A percentile compares a stretch with the other conserved stretches of the same genome.
Evolutionary conservation across 495 filamentous ascomycete species (phyloP).

Genomic region (Beverwykella pulmonaria): DNA sequence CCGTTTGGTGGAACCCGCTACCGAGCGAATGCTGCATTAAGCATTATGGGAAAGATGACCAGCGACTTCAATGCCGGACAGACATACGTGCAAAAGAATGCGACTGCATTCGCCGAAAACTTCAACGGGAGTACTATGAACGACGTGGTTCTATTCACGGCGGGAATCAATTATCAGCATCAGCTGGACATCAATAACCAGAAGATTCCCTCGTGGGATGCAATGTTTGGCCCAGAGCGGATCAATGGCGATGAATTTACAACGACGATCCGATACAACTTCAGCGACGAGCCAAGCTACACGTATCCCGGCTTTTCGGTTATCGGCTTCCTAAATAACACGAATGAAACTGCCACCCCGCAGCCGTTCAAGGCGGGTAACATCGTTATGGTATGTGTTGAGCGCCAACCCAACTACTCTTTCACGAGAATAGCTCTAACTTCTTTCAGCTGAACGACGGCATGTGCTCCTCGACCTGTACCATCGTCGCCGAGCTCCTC

Average conservation of each 20-base stretch:
- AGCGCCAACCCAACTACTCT: neutral
- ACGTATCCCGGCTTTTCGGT: conserved; percentile 29
- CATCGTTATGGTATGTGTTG: conserved; percentile 29
- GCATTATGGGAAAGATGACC: conserved; percentile 20
- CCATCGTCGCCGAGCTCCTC: conserved; percentile 35
- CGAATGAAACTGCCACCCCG: conserved; percentile 25
- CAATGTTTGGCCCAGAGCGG: conserved; percentile 21
- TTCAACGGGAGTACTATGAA: conserved; percentile 13
- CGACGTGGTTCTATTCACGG: conserved; percentile 21
- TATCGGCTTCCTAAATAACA: conserved; percentile 27
- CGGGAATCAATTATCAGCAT: conserved; percentile 21
- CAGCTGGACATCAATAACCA: conserved; percentile 23
- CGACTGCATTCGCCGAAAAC: conserved; percentile 17
- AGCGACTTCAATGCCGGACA: conserved; percentile 17
- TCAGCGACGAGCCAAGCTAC: conserved; percentile 26
- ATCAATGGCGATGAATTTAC: conserved; percentile 31
- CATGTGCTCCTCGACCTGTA: conserved; percentile 37
- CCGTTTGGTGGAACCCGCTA: conserved; percentile 32
- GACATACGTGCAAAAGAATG: conserved; percentile 23
- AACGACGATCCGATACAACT: conserved; percentile 24
- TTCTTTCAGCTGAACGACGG: conserved; percentile 27
- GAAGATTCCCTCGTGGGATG: conserved; percentile 4
- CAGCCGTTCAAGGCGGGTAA: conserved; percentile 36
- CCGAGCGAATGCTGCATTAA: conserved; percentile 29
- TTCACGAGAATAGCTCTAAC: conserved; percentile 1